phyloP scores from a whole-genome alignment of 495 filamentous ascomycete genomes.

The Astrocystis sublimbata region DNA sequence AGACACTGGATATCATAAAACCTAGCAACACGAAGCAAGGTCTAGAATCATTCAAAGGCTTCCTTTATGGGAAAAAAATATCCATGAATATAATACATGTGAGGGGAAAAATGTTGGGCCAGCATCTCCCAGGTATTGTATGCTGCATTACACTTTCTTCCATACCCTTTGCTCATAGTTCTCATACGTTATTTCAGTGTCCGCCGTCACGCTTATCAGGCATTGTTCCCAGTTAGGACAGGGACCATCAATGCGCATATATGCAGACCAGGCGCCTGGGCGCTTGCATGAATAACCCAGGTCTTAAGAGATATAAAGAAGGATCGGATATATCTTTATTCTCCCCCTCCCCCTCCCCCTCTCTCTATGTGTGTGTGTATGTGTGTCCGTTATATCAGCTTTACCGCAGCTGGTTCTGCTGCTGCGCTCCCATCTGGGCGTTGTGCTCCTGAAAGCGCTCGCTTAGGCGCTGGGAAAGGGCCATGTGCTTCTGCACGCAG shows the following conservation, averaged over 20 bases:
- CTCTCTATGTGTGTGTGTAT: no score
- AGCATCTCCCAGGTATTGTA: not conserved
- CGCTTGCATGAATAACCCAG: no score
- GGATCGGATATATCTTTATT: not conserved
- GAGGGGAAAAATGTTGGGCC: no score
- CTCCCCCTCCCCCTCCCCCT: no score
- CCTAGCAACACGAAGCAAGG: not conserved
- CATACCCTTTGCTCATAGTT: not conserved
- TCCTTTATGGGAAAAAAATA: no score
- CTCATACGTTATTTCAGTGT: not conserved
- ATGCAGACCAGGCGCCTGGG: no score
- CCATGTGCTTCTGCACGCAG: constrained; percentile 94
- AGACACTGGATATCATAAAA: not conserved
- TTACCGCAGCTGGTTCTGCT: constrained; percentile 41
- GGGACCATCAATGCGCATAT: no score
- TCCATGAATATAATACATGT: no score
- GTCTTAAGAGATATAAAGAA: no score
- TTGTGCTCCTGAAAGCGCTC: constrained; percentile 95
- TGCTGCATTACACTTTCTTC: not conserved
- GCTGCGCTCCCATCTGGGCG: constrained; percentile 74
- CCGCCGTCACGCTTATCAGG: not conserved
- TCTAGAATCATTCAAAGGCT: no score
- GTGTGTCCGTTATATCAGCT: not conserved
- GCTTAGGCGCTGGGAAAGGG: constrained; percentile 79
- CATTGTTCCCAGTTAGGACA: not conserved